These are phyloP conservation scores for Melaleuca quinquenervia DNA, from an alignment of 345 rosid species.

Conservation along the genomic window DNA sequence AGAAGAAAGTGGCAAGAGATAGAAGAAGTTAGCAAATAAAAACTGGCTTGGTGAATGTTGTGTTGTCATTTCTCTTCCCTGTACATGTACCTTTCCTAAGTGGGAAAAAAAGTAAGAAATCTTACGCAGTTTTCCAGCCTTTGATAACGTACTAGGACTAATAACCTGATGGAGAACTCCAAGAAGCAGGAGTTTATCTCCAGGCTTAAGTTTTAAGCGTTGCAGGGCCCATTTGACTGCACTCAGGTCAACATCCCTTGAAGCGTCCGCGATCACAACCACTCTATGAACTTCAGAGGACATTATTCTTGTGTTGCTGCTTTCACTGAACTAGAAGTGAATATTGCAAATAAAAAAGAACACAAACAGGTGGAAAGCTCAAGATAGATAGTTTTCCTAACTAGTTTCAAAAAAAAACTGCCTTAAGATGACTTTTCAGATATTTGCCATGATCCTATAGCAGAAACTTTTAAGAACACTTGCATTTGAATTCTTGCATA, in stretches of 20 bases:
- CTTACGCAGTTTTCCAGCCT: slow-evolving; percentile 22
- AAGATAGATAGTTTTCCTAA: not conserved
- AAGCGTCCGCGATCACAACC: slow-evolving; percentile 41
- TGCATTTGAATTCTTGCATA: not conserved
- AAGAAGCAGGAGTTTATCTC: slow-evolving; percentile 28
- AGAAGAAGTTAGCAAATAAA: not conserved
- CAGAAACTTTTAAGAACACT: not conserved
- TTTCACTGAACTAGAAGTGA: not conserved
- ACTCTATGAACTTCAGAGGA: slow-evolving; percentile 17
- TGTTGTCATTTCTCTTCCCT: not conserved
- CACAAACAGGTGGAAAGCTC: not conserved
- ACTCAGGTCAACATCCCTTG: slow-evolving; percentile 20
- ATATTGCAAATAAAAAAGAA: not conserved
- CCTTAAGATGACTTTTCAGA: not conserved
- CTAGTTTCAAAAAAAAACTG: not conserved
- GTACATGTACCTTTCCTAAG: not conserved
- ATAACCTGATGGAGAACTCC: slow-evolving; percentile 50
- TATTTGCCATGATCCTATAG: not conserved
- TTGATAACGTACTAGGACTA: slow-evolving; percentile 55
- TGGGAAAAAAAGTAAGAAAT: slow-evolving; percentile 3
- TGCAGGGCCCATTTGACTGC: slow-evolving; percentile 13
- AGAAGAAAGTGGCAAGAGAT: not conserved
- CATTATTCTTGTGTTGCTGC: slow-evolving; percentile 6
- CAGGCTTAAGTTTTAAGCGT: slow-evolving; percentile 29
- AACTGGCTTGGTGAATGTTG: not conserved